Evolutionary conservation across 2,329 filamentous ascomycete species (phyloP).

Genomic region (Claviceps cyperi): DNA sequence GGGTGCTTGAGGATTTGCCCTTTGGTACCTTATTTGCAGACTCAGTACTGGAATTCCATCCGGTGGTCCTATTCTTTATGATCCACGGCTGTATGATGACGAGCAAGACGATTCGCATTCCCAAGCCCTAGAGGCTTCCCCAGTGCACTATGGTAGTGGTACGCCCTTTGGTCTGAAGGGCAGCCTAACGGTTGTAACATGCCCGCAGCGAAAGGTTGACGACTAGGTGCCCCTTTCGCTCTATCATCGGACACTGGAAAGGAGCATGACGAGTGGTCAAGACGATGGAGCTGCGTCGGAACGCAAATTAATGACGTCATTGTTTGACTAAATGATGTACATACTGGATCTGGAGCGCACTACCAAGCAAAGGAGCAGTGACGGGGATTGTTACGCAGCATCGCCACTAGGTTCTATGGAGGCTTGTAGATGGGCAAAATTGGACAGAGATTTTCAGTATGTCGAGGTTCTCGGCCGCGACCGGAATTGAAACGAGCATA

Average conservation of each 20-base stretch:
- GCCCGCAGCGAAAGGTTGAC: background rate
- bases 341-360: too few species aligned
- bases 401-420: too few species aligned
- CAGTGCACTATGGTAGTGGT: background rate
- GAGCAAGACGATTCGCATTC: conserved; percentile 86
- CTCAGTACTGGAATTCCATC: conserved; percentile 67
- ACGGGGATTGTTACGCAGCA: too few species aligned
- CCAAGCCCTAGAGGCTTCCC: conserved; percentile 51
- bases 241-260: background rate
- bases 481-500: too few species aligned
- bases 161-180: background rate
- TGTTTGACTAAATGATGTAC: too few species aligned
- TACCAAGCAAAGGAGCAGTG: too few species aligned
- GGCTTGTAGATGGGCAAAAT: too few species aligned
- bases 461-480: too few species aligned
- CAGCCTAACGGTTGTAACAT: background rate
- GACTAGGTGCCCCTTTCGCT: background rate
- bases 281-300: too few species aligned
- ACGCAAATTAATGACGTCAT: too few species aligned
- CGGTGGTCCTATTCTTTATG: conserved; percentile 65
- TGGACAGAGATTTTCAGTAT: too few species aligned
- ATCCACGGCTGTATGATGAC: conserved; percentile 90
- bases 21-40: conserved; percentile 55
- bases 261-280: background rate
- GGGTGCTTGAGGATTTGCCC: conserved; percentile 68